Percentiles rank a stretch among this genome's conserved stretches.
These are phyloP conservation scores for Diplogelasinospora grovesii DNA, from an alignment of 495 filamentous ascomycete genomes.

Conservation along the genomic window DNA sequence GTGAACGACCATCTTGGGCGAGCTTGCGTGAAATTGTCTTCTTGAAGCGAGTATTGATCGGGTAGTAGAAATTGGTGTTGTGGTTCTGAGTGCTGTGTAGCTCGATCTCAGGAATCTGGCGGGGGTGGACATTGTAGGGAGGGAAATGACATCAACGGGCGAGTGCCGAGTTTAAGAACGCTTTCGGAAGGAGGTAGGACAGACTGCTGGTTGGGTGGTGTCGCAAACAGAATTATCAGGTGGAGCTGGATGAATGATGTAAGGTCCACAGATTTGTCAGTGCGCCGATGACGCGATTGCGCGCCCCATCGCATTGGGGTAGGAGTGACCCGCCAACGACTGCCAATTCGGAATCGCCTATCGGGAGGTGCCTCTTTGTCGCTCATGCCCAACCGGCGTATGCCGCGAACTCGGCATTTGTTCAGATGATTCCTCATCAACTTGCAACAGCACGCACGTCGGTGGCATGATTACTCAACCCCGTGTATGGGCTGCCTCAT, in stretches of 20 bases:
- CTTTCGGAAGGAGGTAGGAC: not conserved
- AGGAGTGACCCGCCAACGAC: conserved; percentile 1
- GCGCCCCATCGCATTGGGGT: not conserved
- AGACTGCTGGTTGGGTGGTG: not conserved
- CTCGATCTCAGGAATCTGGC: conserved; percentile 17
- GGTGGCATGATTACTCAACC: too few relatives aligned
- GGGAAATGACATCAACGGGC: conserved; percentile 4
- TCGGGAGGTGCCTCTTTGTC: too few relatives aligned
- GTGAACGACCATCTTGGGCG: conserved; percentile 41
- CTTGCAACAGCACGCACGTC: too few relatives aligned
- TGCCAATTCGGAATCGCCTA: not conserved
- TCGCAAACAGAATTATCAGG: too few relatives aligned
- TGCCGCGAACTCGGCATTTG: too few relatives aligned
- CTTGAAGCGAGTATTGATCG: conserved; percentile 15
- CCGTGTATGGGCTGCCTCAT: too few relatives aligned
- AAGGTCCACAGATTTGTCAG: conserved; percentile 14
- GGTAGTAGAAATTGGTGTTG: conserved; percentile 7
- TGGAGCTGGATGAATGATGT: conserved; percentile 14
- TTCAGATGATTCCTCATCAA: too few relatives aligned
- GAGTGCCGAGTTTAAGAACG: not conserved
- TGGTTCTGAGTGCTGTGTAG: conserved; percentile 8
- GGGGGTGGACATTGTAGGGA: conserved; percentile 2
- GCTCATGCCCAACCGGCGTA: too few relatives aligned
- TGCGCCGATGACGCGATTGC: not conserved
- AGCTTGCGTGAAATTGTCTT: conserved; percentile 35